phyloP scores from a whole-genome alignment of 2,329 filamentous ascomycete species.

The Alternaria gaisen region DNA sequence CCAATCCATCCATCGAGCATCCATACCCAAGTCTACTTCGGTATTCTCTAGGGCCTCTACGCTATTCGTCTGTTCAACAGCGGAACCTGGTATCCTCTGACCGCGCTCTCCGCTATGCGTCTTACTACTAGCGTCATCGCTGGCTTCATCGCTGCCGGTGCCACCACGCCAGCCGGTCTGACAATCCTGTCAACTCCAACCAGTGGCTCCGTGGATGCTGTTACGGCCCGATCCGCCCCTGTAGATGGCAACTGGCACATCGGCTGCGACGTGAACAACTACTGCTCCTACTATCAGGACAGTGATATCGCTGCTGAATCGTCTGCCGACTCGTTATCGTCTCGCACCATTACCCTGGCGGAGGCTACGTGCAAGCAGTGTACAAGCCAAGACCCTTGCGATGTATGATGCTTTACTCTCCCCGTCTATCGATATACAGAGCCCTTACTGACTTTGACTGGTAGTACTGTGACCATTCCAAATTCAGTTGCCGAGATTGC shows the following conservation, averaged over 20 bases:
- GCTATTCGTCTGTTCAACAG: background rate
- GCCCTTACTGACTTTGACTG: background rate
- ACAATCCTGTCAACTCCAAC: background rate
- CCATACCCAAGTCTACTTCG: constrained; percentile 12
- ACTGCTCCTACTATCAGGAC: constrained; percentile 17
- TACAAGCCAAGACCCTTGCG: background rate
- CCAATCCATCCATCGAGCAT: constrained; percentile 20
- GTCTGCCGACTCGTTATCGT: background rate
- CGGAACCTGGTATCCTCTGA: background rate
- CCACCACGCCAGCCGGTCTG: constrained; percentile 13
- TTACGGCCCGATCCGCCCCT: background rate
- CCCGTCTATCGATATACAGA: background rate
- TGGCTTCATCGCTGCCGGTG: constrained; percentile 18
- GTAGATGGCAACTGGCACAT: constrained; percentile 15
- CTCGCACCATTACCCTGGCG: background rate
- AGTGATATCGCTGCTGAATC: background rate
- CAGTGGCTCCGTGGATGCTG: background rate
- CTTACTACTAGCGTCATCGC: constrained; percentile 15
- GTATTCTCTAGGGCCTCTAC: background rate
- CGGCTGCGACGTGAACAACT: constrained; percentile 12
- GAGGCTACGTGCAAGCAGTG: background rate
- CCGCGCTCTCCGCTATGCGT: constrained; percentile 14
- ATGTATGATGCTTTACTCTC: background rate
- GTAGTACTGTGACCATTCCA: background rate
- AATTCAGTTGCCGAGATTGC: background rate